A percentile compares a stretch with the other conserved stretches of the same genome.
These are phyloP conservation scores for Albatrellus sp. DNA, from an alignment of 1,284 basidiomycete genomes.

Conservation along the genomic window DNA sequence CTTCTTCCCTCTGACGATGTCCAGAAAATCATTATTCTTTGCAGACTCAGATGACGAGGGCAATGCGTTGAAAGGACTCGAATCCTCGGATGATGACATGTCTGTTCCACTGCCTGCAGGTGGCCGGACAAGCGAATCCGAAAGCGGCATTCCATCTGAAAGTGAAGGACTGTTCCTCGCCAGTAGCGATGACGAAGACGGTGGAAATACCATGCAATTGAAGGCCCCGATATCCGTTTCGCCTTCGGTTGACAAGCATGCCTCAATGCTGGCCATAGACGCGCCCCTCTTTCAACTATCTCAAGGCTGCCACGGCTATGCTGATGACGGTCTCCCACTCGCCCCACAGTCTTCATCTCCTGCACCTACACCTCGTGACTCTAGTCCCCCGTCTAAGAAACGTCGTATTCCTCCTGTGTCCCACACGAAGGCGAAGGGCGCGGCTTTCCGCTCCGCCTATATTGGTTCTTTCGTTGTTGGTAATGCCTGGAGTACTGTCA, in stretches of 20 bases:
- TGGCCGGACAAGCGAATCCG: background rate
- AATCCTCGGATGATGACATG: background rate
- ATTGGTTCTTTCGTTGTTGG: constrained; percentile 60
- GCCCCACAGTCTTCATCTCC: constrained; percentile 18
- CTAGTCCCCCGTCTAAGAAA: constrained; percentile 27
- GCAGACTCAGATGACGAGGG: constrained; percentile 8
- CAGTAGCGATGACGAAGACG: constrained; percentile 43
- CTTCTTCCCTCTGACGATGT: background rate
- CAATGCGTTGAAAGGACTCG: background rate
- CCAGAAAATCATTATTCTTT: constrained; percentile 6
- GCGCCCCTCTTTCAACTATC: constrained; percentile 2
- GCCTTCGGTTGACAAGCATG: constrained; percentile 3
- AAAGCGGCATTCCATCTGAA: background rate
- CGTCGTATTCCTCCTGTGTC: constrained; percentile 26
- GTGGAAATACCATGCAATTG: background rate
- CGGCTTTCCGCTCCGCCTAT: constrained; percentile 24
- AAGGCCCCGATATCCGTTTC: background rate
- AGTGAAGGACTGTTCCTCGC: constrained; percentile 12
- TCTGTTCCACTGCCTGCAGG: background rate
- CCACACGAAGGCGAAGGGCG: background rate
- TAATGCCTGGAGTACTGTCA: constrained; percentile 74
- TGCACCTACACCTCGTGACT: constrained; percentile 6
- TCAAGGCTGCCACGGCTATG: constrained; percentile 8
- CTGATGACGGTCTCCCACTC: constrained; percentile 15
- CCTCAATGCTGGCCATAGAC: constrained; percentile 9